A percentile compares a stretch with the other conserved stretches of the same genome.
These are phyloP conservation scores for Lepraria neglecta DNA, from an alignment of 495 filamentous ascomycete species.

Conservation along the genomic window DNA sequence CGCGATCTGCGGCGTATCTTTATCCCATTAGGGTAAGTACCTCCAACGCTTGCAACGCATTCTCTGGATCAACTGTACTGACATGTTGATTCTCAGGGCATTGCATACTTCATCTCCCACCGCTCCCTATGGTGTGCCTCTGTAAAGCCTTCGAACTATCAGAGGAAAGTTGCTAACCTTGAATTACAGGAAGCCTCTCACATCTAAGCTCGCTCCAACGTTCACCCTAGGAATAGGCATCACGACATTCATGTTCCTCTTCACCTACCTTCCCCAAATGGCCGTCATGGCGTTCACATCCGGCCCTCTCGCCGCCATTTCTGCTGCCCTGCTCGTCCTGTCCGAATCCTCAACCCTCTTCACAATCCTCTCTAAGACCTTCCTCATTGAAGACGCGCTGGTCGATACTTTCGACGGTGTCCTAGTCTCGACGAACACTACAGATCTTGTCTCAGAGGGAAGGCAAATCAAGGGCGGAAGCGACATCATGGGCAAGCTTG, in stretches of 20 bases:
- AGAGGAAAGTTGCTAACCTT: constrained; percentile 21
- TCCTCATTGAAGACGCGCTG: constrained; percentile 70
- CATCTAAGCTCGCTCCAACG: constrained; percentile 61
- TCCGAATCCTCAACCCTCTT: constrained; percentile 77
- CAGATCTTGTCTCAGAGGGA: constrained; percentile 59
- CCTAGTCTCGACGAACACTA: constrained; percentile 49
- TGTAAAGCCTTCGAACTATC: background rate
- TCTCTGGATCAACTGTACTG: background rate
- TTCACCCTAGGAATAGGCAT: constrained; percentile 63
- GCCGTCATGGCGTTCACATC: constrained; percentile 69
- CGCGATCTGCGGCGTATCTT: constrained; percentile 67
- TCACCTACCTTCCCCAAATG: constrained; percentile 87
- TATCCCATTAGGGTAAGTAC: constrained; percentile 71
- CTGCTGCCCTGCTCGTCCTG: constrained; percentile 69
- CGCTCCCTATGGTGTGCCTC: constrained; percentile 47
- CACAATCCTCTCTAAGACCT: constrained; percentile 63
- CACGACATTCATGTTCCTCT: constrained; percentile 73
- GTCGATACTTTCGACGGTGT: constrained; percentile 90
- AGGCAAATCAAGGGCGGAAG: constrained; percentile 55
- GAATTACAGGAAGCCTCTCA: constrained; percentile 50
- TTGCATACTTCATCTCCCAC: constrained; percentile 69
- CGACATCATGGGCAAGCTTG: constrained; percentile 62
- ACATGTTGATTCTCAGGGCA: constrained; percentile 47
- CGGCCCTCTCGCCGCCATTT: constrained; percentile 75
- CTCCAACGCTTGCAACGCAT: background rate